Evolutionary conservation across 2,329 filamentous ascomycete species (phyloP).

Genomic region (Macrophomina pseudophaseolina): DNA sequence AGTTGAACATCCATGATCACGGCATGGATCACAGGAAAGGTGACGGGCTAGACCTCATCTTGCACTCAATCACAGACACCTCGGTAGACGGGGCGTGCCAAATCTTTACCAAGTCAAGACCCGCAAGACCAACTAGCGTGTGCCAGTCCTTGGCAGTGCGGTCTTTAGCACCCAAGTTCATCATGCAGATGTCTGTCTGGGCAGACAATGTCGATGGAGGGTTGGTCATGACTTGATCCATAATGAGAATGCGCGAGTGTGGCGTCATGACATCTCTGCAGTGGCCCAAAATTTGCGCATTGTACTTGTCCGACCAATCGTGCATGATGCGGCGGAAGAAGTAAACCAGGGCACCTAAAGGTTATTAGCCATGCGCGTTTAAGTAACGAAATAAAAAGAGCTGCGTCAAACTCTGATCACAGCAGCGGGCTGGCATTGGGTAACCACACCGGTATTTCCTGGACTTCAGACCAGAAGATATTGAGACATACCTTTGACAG

Average conservation of each 20-base stretch:
- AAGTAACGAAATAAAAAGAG: not conserved
- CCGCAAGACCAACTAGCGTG: conserved; percentile 1
- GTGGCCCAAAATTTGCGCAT: conserved; percentile 40
- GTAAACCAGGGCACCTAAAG: conserved; percentile 19
- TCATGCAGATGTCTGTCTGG: conserved; percentile 20
- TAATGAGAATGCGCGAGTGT: conserved; percentile 49
- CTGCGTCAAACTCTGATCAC: too few species aligned
- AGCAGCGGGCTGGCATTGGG: too few species aligned
- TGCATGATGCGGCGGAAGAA: conserved; percentile 43
- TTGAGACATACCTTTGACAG: conserved; percentile 34
- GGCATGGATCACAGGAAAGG: not conserved
- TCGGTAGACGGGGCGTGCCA: conserved; percentile 8
- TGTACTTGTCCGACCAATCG: conserved; percentile 42
- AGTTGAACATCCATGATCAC: not conserved
- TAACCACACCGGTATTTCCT: not conserved
- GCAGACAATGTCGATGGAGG: conserved; percentile 6
- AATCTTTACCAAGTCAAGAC: conserved; percentile 21
- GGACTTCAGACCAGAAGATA: too few species aligned
- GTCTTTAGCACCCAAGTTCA: conserved; percentile 20
- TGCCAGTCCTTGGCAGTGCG: conserved; percentile 19
- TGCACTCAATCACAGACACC: conserved; percentile 19
- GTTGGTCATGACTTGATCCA: conserved; percentile 38
- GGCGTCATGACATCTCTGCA: conserved; percentile 40
- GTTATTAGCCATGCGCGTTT: not conserved
- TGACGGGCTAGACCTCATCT: not conserved